These are phyloP conservation scores for Fusarium keratoplasticum DNA, from an alignment of 2,329 filamentous ascomycete species.

Conservation along the genomic window DNA sequence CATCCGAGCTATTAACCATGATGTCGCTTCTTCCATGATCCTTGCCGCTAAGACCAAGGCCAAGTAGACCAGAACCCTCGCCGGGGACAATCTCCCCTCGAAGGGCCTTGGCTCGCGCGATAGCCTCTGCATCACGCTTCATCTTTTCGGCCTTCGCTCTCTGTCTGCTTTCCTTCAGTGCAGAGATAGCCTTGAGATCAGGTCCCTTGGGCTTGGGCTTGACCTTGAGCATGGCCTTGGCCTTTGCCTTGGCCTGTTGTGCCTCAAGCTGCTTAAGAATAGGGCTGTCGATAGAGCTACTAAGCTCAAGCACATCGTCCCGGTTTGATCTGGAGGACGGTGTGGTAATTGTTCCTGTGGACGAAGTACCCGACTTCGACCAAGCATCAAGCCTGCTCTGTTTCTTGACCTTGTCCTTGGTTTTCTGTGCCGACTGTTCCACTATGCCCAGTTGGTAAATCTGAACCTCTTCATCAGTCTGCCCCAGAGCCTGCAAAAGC, in stretches of 20 bases:
- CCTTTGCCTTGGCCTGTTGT: slow-evolving; percentile 47
- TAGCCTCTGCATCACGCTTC: slow-evolving; percentile 76
- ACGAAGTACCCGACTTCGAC: slow-evolving; percentile 62
- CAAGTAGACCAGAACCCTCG: slow-evolving; percentile 82
- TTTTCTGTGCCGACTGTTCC: slow-evolving; percentile 34
- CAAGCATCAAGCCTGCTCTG: slow-evolving; percentile 72
- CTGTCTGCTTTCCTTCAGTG: slow-evolving; percentile 77
- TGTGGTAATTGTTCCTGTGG: slow-evolving; percentile 33
- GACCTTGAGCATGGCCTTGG: slow-evolving; percentile 45
- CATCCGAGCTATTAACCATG: slow-evolving; percentile 88
- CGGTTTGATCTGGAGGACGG: slow-evolving; percentile 54
- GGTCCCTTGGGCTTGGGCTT: slow-evolving; percentile 48
- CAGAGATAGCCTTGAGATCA: slow-evolving; percentile 53
- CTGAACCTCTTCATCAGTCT: slow-evolving; percentile 67
- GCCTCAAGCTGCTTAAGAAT: slow-evolving; percentile 60
- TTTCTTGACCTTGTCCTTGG: slow-evolving; percentile 59
- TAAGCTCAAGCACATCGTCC: slow-evolving; percentile 60
- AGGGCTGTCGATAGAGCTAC: slow-evolving; percentile 60
- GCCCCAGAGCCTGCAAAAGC: slow-evolving; percentile 72
- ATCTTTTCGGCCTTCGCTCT: slow-evolving; percentile 80
- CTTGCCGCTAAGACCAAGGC: slow-evolving; percentile 79
- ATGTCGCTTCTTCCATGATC: slow-evolving; percentile 87
- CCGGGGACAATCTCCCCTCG: slow-evolving; percentile 60
- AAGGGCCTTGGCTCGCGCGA: slow-evolving; percentile 72
- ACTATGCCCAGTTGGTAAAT: slow-evolving; percentile 56